Evolutionary conservation across 352 stramenopile species (phyloP), one percentile per base, ranked within the genome.

Genomic region (Pythium brachiatum): DNA sequence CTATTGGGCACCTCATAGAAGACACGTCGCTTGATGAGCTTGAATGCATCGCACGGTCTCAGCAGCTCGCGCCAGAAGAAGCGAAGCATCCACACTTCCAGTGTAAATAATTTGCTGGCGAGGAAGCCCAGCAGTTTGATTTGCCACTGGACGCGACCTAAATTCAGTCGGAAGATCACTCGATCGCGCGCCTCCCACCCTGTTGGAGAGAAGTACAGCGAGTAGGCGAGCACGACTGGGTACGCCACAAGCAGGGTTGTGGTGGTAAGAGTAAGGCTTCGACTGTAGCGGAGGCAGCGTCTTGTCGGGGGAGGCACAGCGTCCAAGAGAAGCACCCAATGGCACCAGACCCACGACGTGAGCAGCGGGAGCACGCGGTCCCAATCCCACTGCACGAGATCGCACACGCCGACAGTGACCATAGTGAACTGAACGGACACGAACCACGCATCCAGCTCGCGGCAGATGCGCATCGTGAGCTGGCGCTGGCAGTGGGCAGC

Each of bases 61-160:
- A 50, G 11, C 23, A 56, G 21, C 44, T 63, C 57, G 11, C 46
- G 57, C 44, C 44, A 63, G 27, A 63, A 34, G 23, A 63, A 63
- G 4, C 57, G 46, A 2, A 23, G 27, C 16, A 54, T 63, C 46
- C 57, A 63, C 0, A 57, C 29, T 32, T 48, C 54, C 9, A 63
- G 57, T 18, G 57, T 63, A 16, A 62, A 56, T 21, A 63, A 15
- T 9, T 56, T 47, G 21, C 57, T 63, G 20, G 44, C 31, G 20
- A 56, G 8, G 23, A 63, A 63, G 9, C 29, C 29, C 20, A 53
- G 31, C 43, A 62, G 12, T 11, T 53, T 36, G 23, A 55, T 26
- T 20, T 5, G 36, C 36, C 36, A 21, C 7, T 44, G 36, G 2
- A 44, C 36, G 12, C 15, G 5, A 7, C 36, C 36, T 16, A 44